phyloP scores from a whole-genome alignment of 2,329 filamentous ascomycete genomes.

The Didymella keratinophila region DNA sequence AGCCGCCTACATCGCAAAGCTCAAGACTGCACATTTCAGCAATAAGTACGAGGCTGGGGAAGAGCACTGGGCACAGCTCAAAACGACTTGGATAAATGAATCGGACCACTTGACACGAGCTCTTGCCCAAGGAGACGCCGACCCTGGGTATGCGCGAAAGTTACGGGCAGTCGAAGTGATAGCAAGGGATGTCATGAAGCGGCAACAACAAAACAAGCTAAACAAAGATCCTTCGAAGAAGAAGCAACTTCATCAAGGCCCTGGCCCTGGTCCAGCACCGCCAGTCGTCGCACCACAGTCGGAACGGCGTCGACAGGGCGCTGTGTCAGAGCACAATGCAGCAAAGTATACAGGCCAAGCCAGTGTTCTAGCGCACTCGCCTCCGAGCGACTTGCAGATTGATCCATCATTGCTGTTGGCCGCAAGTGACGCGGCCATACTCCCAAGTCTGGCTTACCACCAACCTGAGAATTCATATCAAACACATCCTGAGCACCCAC shows the following conservation, averaged over 20 bases:
- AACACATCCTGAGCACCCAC: slow-evolving; percentile 45
- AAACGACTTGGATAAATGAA: slow-evolving; percentile 70
- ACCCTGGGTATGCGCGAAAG: slow-evolving; percentile 64
- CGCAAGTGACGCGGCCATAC: slow-evolving; percentile 57
- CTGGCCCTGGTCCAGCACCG: slow-evolving; percentile 53
- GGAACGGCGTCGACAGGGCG: slow-evolving; percentile 40
- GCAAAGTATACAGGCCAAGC: slow-evolving; percentile 24
- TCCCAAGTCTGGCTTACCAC: slow-evolving; percentile 33
- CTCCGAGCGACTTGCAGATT: slow-evolving; percentile 66
- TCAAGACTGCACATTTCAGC: slow-evolving; percentile 72
- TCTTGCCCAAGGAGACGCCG: slow-evolving; percentile 60
- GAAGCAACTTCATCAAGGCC: slow-evolving; percentile 51
- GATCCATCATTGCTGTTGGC: slow-evolving; percentile 69
- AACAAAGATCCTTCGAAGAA: slow-evolving; percentile 61
- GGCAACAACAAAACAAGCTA: slow-evolving; percentile 71
- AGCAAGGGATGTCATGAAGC: slow-evolving; percentile 79
- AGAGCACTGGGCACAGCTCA: slow-evolving; percentile 75
- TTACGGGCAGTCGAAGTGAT: slow-evolving; percentile 73
- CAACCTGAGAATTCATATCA: slow-evolving; percentile 45
- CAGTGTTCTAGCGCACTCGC: slow-evolving; percentile 26
- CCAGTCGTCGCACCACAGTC: slow-evolving; percentile 33
- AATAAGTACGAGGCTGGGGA: slow-evolving; percentile 76
- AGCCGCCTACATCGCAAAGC: slow-evolving; percentile 69
- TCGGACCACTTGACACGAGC: slow-evolving; percentile 64
- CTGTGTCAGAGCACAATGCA: slow-evolving; percentile 9